A percentile compares a stretch with the other conserved stretches of the same genome.
phyloP scores from a whole-genome alignment of 2,329 filamentous ascomycete genomes.

The Arachnomyces sp. region DNA sequence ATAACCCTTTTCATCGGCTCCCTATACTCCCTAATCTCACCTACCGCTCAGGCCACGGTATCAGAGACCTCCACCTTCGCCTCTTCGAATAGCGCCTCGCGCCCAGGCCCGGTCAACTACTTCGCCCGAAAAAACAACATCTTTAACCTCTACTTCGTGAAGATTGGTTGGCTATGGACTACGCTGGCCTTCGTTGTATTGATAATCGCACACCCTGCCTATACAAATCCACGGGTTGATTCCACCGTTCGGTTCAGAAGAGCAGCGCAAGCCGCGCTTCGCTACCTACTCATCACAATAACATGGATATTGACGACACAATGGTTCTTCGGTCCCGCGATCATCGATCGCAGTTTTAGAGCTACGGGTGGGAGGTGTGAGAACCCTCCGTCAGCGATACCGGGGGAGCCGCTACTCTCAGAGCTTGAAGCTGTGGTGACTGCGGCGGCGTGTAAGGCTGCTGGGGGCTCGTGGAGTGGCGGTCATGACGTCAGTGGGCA shows the following conservation, averaged over 20 bases:
- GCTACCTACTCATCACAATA: constrained; percentile 64
- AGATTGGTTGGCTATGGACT: constrained; percentile 90
- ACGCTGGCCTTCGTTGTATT: constrained; percentile 66
- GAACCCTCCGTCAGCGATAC: constrained; percentile 12
- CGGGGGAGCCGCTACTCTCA: constrained; percentile 16
- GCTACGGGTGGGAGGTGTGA: constrained; percentile 81
- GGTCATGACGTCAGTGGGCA: constrained; percentile 95
- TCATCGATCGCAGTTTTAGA: constrained; percentile 86
- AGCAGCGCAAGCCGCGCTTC: constrained; percentile 51
- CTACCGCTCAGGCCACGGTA: constrained; percentile 53
- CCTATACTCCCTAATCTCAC: constrained; percentile 69
- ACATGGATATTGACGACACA: constrained; percentile 87
- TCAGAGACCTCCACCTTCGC: constrained; percentile 45
- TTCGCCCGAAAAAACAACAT: constrained; percentile 91
- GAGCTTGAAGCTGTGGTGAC: constrained; percentile 52
- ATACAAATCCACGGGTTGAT: constrained; percentile 34
- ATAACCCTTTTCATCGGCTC: constrained; percentile 70
- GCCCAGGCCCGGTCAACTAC: constrained; percentile 47
- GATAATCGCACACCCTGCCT: constrained; percentile 56
- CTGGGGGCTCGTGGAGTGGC: constrained; percentile 79
- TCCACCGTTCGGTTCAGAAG: constrained; percentile 33
- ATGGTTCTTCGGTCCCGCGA: constrained; percentile 87
- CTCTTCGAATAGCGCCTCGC: constrained; percentile 7
- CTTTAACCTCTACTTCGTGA: constrained; percentile 90
- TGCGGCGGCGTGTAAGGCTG: constrained; percentile 69